These are phyloP conservation scores for Pythium volutum DNA, from an alignment of 352 stramenopile genomes.

Conservation along the genomic window DNA sequence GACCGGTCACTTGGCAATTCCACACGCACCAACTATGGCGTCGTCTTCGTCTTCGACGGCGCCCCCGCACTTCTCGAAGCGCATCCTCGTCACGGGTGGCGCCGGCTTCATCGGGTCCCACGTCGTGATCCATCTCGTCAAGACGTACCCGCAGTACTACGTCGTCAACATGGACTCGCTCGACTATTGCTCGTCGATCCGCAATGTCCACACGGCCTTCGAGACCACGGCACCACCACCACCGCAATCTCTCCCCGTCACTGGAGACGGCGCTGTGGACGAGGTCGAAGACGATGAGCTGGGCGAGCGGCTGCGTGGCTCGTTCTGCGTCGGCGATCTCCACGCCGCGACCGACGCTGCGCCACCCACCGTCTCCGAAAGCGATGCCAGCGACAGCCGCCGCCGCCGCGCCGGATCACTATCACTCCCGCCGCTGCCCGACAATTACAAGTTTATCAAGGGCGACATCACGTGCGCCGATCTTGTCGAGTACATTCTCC, in stretches of 20 bases:
- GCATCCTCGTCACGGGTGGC: slow-evolving; percentile 97
- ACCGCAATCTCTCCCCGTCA: neutral
- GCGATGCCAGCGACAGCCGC: slow-evolving; percentile 6
- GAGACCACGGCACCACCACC: neutral
- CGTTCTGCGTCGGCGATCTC: slow-evolving; percentile 44
- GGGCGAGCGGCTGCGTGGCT: slow-evolving; percentile 42
- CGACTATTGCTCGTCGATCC: slow-evolving; percentile 71
- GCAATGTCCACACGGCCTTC: slow-evolving; percentile 67
- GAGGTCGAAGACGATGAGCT: slow-evolving; percentile 36
- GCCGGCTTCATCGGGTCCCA: slow-evolving; percentile 97
- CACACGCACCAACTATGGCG: too few relatives aligned
- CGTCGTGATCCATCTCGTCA: slow-evolving; percentile 94
- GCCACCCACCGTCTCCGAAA: slow-evolving; percentile 8
- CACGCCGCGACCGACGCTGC: neutral
- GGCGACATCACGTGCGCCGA: slow-evolving; percentile 94
- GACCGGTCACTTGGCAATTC: too few relatives aligned
- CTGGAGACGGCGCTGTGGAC: slow-evolving; percentile 29
- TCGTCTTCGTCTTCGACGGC: too few relatives aligned
- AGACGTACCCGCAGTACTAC: slow-evolving; percentile 97
- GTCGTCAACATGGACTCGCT: slow-evolving; percentile 96
- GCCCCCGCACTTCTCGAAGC: slow-evolving; percentile 63
- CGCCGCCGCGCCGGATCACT: slow-evolving; percentile 83
- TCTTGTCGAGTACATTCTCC: slow-evolving; percentile 94
- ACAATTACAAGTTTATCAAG: slow-evolving; percentile 96
- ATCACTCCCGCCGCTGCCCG: slow-evolving; percentile 26